phyloP scores from a whole-genome alignment of 345 rosid species.

The Abelmoschus esculentus region DNA sequence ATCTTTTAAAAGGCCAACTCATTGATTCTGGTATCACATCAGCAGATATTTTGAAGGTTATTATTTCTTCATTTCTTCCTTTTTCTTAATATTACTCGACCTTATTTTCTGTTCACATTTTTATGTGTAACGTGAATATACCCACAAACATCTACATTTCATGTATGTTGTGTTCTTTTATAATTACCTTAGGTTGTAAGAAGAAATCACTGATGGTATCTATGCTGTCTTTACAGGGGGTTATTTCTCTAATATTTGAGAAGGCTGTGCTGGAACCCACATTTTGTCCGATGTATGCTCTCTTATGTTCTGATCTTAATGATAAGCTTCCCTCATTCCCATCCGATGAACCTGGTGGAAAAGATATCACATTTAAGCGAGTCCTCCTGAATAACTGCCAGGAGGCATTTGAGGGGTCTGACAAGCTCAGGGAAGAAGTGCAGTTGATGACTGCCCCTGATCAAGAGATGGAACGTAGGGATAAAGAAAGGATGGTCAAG shows the following conservation, averaged over 20 bases:
- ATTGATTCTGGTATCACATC: constrained; percentile 91
- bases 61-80: neutral
- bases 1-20: constrained; percentile 85
- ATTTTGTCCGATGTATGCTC: constrained; percentile 90
- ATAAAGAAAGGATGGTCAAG: constrained; percentile 72
- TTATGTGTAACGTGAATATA: neutral
- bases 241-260: constrained; percentile 78
- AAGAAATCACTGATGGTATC: neutral
- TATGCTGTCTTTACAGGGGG: constrained; percentile 46
- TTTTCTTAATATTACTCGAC: neutral
- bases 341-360: constrained; percentile 73
- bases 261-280: constrained; percentile 94
- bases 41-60: constrained; percentile 73
- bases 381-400: neutral
- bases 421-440: constrained; percentile 64
- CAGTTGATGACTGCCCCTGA: constrained; percentile 67
- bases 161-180: neutral
- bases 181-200: neutral
- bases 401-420: constrained; percentile 40
- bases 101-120: neutral
- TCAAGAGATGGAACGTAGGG: constrained; percentile 74
- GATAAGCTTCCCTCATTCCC: constrained; percentile 79
- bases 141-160: neutral
- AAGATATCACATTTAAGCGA: neutral
- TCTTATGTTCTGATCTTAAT: constrained; percentile 69